phyloP scores from a whole-genome alignment of 2,329 filamentous ascomycete genomes.

The Fusarium sp. region DNA sequence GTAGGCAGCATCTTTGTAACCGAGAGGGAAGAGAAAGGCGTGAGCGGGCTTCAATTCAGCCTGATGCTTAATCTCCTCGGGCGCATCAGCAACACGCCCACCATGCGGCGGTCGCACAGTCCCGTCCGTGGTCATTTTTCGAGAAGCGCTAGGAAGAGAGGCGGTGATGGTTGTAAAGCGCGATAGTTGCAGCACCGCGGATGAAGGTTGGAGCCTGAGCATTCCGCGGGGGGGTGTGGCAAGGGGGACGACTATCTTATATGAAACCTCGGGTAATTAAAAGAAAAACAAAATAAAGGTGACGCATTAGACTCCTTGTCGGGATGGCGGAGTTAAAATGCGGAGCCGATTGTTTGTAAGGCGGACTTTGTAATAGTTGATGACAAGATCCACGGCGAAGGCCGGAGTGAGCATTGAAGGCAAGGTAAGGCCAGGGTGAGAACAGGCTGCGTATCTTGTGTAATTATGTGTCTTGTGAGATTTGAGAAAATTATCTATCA shows the following conservation, averaged over 20 bases:
- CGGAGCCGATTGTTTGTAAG: slow-evolving; percentile 25
- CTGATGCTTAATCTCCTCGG: slow-evolving; percentile 42
- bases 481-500: not conserved
- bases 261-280: slow-evolving; percentile 36
- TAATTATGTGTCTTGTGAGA: not conserved
- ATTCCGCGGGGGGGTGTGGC: slow-evolving; percentile 49
- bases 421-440: slow-evolving; percentile 10
- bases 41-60: slow-evolving; percentile 44
- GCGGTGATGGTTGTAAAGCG: slow-evolving; percentile 49
- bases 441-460: not conserved
- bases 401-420: slow-evolving; percentile 28
- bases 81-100: slow-evolving; percentile 32
- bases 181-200: slow-evolving; percentile 53
- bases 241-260: slow-evolving; percentile 36
- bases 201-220: slow-evolving; percentile 55
- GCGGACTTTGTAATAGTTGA: slow-evolving; percentile 14
- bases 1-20: slow-evolving; percentile 88
- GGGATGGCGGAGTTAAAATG: slow-evolving; percentile 41
- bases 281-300: slow-evolving; percentile 19
- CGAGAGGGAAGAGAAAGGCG: slow-evolving; percentile 76
- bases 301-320: slow-evolving; percentile 17
- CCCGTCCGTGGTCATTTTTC: slow-evolving; percentile 49
- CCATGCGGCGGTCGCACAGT: slow-evolving; percentile 39
- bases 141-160: slow-evolving; percentile 39
- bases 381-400: slow-evolving; percentile 33